Conservation (phyloP, 2,329 filamentous ascomycete species). For the Aureobasidium sp. region DNA sequence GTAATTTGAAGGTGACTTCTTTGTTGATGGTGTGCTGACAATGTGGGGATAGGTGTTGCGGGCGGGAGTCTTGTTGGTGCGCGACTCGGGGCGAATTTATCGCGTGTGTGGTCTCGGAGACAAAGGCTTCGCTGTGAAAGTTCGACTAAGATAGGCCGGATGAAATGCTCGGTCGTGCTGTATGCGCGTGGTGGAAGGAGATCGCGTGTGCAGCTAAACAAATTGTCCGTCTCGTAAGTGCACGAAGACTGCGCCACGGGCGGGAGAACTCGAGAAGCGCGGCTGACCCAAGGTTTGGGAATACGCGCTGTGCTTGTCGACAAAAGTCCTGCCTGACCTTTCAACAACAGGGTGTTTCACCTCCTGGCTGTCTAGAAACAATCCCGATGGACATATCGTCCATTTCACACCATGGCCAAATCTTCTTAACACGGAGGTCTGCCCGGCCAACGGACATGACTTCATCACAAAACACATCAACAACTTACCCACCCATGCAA, state of each 20-base stretch:
- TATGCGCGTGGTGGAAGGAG: not conserved
- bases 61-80: not conserved
- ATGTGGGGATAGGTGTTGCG: not conserved
- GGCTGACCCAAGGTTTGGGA: not conserved
- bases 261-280: not conserved
- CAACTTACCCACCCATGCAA: not conserved
- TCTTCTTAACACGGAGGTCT: not conserved
- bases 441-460: not conserved
- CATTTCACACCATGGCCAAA: not conserved
- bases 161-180: not conserved
- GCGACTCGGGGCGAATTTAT: not conserved
- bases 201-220: not conserved
- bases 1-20: not conserved
- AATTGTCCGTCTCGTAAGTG: not conserved
- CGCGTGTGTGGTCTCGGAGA: not conserved
- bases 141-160: not conserved
- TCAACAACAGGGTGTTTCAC: not conserved
- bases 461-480: not conserved
- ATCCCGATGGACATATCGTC: not conserved
- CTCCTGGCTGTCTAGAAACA: not conserved
- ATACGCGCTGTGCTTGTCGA: not conserved
- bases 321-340: not conserved
- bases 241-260: not conserved
- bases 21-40: constrained; percentile 7
- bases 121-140: not conserved